Evolutionary conservation across 345 rosid species (phyloP).

Genomic region (Clarkia xantiana): DNA sequence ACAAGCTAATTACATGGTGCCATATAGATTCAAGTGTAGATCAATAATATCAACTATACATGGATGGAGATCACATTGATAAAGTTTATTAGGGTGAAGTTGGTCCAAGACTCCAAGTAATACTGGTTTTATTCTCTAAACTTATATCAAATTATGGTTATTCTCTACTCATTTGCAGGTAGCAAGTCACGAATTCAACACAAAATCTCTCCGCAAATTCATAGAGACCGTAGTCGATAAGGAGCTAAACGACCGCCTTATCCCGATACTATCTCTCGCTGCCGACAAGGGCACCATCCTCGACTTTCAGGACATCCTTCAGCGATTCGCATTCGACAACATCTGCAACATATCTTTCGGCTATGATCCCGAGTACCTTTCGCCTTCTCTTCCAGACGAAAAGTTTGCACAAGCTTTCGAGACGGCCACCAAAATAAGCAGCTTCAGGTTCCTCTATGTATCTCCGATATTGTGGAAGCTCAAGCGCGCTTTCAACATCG

Average conservation of each 20-base stretch:
- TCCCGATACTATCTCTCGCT: constrained; percentile 34
- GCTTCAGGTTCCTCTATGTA: background rate
- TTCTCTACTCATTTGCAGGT: too few relatives aligned
- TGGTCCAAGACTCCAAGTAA: too few relatives aligned
- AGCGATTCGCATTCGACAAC: constrained; percentile 56
- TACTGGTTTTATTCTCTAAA: too few relatives aligned
- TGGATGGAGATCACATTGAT: too few relatives aligned
- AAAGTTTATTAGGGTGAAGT: too few relatives aligned
- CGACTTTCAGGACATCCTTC: constrained; percentile 42
- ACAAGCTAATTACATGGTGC: too few relatives aligned
- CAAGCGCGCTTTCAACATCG: constrained; percentile 5
- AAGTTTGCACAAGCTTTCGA: constrained; percentile 10
- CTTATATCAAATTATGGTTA: too few relatives aligned
- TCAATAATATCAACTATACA: too few relatives aligned
- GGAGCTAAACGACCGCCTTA: constrained; percentile 17
- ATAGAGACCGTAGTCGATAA: constrained; percentile 28
- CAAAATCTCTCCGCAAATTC: constrained; percentile 48
- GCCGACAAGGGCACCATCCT: constrained; percentile 14
- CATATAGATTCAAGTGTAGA: too few relatives aligned
- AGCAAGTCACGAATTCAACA: constrained; percentile 54
- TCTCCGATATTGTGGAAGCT: constrained; percentile 13
- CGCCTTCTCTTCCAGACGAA: constrained; percentile 19
- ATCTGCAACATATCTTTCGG: constrained; percentile 59
- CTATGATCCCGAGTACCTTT: constrained; percentile 37
- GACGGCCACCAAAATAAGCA: constrained; percentile 4